Evolutionary conservation across 441 rosid genomes (phyloP), one percentile per base, ranked within the genome.

Genomic region (Monsonia emarginata): DNA sequence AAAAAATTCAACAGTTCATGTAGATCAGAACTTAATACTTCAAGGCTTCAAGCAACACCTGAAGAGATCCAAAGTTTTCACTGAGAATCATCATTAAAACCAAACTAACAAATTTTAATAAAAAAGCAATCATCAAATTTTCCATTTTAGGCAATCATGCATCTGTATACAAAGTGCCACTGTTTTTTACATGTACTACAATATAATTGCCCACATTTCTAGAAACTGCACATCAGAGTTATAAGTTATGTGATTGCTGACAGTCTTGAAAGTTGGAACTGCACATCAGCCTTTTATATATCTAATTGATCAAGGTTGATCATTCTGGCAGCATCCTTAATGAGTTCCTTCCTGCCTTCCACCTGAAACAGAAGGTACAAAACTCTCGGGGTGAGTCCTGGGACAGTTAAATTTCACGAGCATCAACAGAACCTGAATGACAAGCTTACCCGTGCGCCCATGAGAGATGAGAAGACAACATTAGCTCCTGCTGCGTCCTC

Each of bases 271-370:
- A n/a, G n/a, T n/a, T n/a, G n/a, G n/a, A 36, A 36, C 42, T 36
- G 13, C 22, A 0, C 50, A n/a, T 14, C 18, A 42, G 50, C 25
- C 25, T 36, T 4, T 72, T 79, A 93, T 60, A 93, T 93, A 72
- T 93, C 98, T 36, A 93, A 83, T 61, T 72, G 83, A 36, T 86
- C 96, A 9, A 87, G 62, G 64, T 83, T 78, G 8, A 93, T 69
- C 78, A 72, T 76, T 32, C 73, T 72, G 25, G 97, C 91, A 34
- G 89, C 68, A 68, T 78, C 80, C 74, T 82, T 72, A 67, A 93
- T 87, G 36, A 93, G 91, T 66, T 85, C 86, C 81, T 93, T 93
- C 6, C 97, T 81, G 13, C 4, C 78, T 65, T 93, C 98, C 36
- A 92, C 98, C 97, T 92, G 62, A 36, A 22, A 22, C 4, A 0